Conservation (phyloP, 768 basidiomycete species). For the Russula earlei region DNA sequence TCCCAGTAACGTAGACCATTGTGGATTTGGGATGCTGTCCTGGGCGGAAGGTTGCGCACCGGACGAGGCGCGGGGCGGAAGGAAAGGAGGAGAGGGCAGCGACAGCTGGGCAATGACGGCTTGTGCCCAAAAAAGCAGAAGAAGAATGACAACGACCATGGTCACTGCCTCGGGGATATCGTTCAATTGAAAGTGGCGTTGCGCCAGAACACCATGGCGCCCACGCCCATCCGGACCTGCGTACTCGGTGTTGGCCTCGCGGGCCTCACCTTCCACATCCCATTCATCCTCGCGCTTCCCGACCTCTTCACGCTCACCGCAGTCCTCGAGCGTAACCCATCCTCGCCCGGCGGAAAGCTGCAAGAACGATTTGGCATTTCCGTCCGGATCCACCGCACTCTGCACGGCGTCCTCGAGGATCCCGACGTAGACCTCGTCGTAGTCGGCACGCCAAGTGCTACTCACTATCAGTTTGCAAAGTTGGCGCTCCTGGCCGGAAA, state of each 20-base stretch:
- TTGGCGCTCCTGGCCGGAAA: constrained; percentile 59
- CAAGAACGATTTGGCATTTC: constrained; percentile 53
- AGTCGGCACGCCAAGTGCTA: constrained; percentile 63
- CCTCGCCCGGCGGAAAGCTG: constrained; percentile 50
- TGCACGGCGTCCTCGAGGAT: constrained; percentile 55
- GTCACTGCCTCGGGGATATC: too few relatives aligned
- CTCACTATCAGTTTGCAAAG: constrained; percentile 62
- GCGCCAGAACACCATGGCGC: neutral
- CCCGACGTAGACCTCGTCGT: constrained; percentile 57
- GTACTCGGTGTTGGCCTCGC: constrained; percentile 67
- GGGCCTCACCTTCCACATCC: constrained; percentile 71
- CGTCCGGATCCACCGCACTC: constrained; percentile 44
- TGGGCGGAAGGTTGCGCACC: constrained; percentile 42
- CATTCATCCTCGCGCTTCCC: constrained; percentile 66
- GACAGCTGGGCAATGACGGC: constrained; percentile 44
- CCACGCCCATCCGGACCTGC: constrained; percentile 53
- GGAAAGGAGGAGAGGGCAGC: constrained; percentile 53
- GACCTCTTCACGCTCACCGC: constrained; percentile 60
- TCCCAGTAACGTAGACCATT: constrained; percentile 79
- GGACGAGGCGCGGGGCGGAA: constrained; percentile 49
- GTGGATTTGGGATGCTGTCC: constrained; percentile 45
- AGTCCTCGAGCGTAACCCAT: constrained; percentile 67
- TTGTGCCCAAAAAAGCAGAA: constrained; percentile 20
- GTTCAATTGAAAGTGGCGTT: too few relatives aligned
- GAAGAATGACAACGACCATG: neutral